These are phyloP conservation scores for Speleostelium caveatum DNA, from an alignment of 78 protist genomes.

Conservation along the genomic window DNA sequence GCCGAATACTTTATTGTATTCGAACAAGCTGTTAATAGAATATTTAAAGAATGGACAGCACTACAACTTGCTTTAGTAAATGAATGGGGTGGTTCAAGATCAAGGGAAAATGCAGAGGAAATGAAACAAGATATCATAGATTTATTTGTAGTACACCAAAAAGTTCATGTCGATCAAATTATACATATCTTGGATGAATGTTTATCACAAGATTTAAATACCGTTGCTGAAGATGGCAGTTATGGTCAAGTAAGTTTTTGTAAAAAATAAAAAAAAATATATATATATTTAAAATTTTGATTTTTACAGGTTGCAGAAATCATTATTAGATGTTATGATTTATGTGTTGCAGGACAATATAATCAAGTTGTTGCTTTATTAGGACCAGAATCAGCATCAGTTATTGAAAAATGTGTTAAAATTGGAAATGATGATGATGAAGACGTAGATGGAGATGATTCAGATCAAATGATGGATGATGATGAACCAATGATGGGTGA, in stretches of 20 bases:
- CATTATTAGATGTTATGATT: constrained; percentile 28
- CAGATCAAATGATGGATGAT: constrained; percentile 9
- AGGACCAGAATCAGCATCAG: constrained; percentile 46
- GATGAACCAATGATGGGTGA: constrained; percentile 38
- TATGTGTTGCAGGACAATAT: constrained; percentile 9
- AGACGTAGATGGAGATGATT: not conserved
- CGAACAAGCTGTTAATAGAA: constrained; percentile 56
- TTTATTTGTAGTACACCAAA: constrained; percentile 40
- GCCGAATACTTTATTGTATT: constrained; percentile 38
- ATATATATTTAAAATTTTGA: no score
- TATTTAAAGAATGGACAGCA: constrained; percentile 75
- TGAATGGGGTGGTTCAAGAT: constrained; percentile 66
- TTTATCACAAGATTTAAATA: constrained; percentile 64
- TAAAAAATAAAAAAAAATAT: no score
- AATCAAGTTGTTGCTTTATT: constrained; percentile 22
- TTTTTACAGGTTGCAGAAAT: constrained; percentile 9
- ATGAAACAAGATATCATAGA: constrained; percentile 67
- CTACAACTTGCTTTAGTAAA: constrained; percentile 54
- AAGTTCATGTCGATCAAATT: constrained; percentile 52
- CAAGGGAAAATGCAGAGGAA: constrained; percentile 41
- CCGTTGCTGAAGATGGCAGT: constrained; percentile 59
- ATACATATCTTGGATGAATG: constrained; percentile 33
- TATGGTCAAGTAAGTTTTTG: not conserved
- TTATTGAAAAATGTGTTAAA: constrained; percentile 23
- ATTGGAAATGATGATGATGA: constrained; percentile 46